phyloP scores from a whole-genome alignment of 1,284 basidiomycete species.

The Microbotryum saponariae region DNA sequence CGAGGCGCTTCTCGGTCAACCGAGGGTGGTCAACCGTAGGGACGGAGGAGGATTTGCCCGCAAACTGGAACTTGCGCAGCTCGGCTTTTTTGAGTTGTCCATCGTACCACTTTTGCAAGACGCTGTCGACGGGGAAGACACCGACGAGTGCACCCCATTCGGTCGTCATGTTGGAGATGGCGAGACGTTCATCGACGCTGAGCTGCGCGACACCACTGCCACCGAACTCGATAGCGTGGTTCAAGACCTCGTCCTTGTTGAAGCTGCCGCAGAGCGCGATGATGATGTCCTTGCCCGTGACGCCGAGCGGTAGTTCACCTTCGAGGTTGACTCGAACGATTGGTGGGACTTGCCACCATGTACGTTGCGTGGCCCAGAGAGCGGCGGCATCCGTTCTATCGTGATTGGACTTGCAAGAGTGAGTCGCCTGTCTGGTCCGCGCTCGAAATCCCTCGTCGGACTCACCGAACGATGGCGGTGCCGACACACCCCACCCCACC shows the following conservation, averaged over 20 bases:
- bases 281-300: constrained; percentile 97
- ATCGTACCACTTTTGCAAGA: constrained; percentile 81
- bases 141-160: constrained; percentile 98
- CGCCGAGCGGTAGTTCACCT: constrained; percentile 73
- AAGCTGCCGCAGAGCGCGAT: constrained; percentile 94
- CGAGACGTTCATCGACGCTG: constrained; percentile 82
- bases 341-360: constrained; percentile 98
- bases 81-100: constrained; percentile 67
- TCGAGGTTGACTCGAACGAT: constrained; percentile 91
- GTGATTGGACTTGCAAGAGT: constrained; percentile 7
- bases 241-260: constrained; percentile 94
- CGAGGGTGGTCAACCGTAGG: constrained; percentile 68
- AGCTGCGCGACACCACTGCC: constrained; percentile 81
- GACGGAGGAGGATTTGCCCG: constrained; percentile 47
- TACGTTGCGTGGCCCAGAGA: constrained; percentile 96
- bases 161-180: constrained; percentile 97
- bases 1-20: constrained; percentile 67
- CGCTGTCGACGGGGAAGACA: constrained; percentile 86
- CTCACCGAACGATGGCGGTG: constrained; percentile 68
- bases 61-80: constrained; percentile 60
- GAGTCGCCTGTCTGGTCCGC: constrained; percentile 33
- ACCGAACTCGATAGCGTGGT: constrained; percentile 90
- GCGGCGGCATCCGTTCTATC: constrained; percentile 66
- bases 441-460: constrained; percentile 1
- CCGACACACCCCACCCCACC: constrained; percentile 95